phyloP scores from a whole-genome alignment of 2,329 filamentous ascomycete genomes.

The Neofusicoccum cordaticola region DNA sequence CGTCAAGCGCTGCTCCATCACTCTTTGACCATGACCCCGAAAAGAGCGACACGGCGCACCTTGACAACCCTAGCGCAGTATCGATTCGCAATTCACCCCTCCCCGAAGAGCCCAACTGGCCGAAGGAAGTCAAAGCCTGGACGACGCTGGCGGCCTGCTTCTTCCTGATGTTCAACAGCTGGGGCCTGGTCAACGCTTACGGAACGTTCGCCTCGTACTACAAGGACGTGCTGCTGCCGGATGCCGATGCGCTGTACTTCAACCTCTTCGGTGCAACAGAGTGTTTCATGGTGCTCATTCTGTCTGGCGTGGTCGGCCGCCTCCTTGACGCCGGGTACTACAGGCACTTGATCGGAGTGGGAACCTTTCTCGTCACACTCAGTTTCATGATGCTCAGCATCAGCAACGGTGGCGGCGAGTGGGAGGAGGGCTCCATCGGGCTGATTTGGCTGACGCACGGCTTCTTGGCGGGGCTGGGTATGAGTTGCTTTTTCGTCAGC shows the following conservation, averaged over 20 bases:
- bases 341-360: slow-evolving; percentile 40
- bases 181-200: slow-evolving; percentile 50
- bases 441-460: slow-evolving; percentile 49
- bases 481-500: slow-evolving; percentile 53
- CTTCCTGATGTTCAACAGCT: slow-evolving; percentile 51
- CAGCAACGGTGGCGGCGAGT: slow-evolving; percentile 37
- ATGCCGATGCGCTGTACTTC: slow-evolving; percentile 39
- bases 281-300: slow-evolving; percentile 45
- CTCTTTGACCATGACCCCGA: not conserved
- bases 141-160: slow-evolving; percentile 47
- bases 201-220: slow-evolving; percentile 52
- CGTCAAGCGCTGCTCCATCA: not conserved
- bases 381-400: slow-evolving; percentile 47
- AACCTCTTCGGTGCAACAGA: slow-evolving; percentile 50
- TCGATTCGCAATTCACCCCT: no score
- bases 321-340: slow-evolving; percentile 49
- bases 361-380: slow-evolving; percentile 41
- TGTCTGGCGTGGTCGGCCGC: slow-evolving; percentile 48
- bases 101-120: slow-evolving; percentile 35
- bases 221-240: slow-evolving; percentile 43
- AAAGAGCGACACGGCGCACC: not conserved
- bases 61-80: not conserved
- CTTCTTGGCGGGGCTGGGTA: slow-evolving; percentile 47
- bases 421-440: slow-evolving; percentile 39
- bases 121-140: slow-evolving; percentile 45